Evolutionary conservation across 805 yeast genomes (phyloP).

Genomic region (Suhomyces sp.): DNA sequence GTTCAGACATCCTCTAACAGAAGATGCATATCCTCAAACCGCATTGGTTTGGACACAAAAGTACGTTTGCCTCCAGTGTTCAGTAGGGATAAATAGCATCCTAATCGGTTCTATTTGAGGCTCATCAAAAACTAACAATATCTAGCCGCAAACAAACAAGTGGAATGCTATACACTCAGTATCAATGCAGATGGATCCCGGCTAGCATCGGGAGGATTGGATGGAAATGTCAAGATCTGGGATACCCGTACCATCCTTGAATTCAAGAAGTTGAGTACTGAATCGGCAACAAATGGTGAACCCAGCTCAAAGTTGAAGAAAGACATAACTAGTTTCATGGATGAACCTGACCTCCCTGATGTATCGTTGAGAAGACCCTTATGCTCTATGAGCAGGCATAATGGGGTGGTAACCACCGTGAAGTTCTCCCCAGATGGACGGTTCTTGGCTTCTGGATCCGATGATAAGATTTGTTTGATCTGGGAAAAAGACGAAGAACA

Average conservation of each 20-base stretch:
- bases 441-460: constrained; percentile 92
- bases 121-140: constrained; percentile 19
- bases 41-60: constrained; percentile 46
- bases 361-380: constrained; percentile 50
- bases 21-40: constrained; percentile 41
- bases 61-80: constrained; percentile 34
- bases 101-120: neutral
- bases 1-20: too few relatives aligned
- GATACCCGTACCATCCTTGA: constrained; percentile 54
- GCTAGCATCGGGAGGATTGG: constrained; percentile 88
- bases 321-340: constrained; percentile 4
- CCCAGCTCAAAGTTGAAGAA: constrained; percentile 2
- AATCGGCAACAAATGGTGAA: too few relatives aligned
- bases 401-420: constrained; percentile 94
- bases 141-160: constrained; percentile 75
- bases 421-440: constrained; percentile 90
- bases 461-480: constrained; percentile 84
- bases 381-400: constrained; percentile 91
- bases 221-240: constrained; percentile 94
- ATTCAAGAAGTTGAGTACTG: constrained; percentile 24
- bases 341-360: constrained; percentile 19
- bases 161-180: constrained; percentile 82
- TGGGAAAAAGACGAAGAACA: constrained; percentile 87
- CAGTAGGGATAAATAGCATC: neutral
- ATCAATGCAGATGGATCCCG: constrained; percentile 80